phyloP scores from a whole-genome alignment of 441 rosid genomes.

The Gossypium lobatum region DNA sequence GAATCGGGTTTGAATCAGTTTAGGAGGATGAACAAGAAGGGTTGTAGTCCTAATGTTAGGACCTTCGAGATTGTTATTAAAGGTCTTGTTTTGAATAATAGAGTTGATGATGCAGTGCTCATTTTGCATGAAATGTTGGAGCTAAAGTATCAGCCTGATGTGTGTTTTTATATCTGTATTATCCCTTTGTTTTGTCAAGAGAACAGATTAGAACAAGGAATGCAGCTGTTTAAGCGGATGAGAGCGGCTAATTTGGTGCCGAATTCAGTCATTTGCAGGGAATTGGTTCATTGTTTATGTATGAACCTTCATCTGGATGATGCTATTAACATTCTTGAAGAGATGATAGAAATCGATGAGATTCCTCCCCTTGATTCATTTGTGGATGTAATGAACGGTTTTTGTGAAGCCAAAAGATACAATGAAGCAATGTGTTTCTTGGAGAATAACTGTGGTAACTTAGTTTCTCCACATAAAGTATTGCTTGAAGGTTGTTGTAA shows the following conservation, averaged over 20 bases:
- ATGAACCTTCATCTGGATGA: conserved; percentile 34
- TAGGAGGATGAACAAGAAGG: conserved; percentile 43
- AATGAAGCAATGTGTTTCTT: conserved; percentile 30
- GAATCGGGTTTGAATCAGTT: conserved; percentile 46
- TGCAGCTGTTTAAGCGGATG: conserved; percentile 39
- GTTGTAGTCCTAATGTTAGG: conserved; percentile 33
- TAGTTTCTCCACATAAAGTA: conserved; percentile 38
- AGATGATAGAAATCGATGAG: conserved; percentile 31
- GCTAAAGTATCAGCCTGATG: conserved; percentile 19
- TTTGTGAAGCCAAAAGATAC: conserved; percentile 32
- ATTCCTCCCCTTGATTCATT: conserved; percentile 20
- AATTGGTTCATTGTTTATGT: conserved; percentile 35
- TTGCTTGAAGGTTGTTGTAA: conserved; percentile 42
- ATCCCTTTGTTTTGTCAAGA: conserved; percentile 40
- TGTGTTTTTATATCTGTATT: conserved; percentile 27
- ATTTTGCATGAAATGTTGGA: conserved; percentile 40
- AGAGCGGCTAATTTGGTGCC: conserved; percentile 26
- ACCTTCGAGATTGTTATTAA: conserved; percentile 41
- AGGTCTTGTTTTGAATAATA: conserved; percentile 28
- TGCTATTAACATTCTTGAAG: conserved; percentile 31
- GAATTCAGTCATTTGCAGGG: conserved; percentile 23
- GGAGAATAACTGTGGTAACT: conserved; percentile 31
- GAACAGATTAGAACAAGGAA: conserved; percentile 34
- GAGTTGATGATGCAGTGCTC: conserved; percentile 28
- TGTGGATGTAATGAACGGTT: conserved; percentile 31